Evolutionary conservation across 1,284 basidiomycete genomes (phyloP), one percentile per base, ranked within the genome.

Genomic region (Apiotrichum gamsii): DNA sequence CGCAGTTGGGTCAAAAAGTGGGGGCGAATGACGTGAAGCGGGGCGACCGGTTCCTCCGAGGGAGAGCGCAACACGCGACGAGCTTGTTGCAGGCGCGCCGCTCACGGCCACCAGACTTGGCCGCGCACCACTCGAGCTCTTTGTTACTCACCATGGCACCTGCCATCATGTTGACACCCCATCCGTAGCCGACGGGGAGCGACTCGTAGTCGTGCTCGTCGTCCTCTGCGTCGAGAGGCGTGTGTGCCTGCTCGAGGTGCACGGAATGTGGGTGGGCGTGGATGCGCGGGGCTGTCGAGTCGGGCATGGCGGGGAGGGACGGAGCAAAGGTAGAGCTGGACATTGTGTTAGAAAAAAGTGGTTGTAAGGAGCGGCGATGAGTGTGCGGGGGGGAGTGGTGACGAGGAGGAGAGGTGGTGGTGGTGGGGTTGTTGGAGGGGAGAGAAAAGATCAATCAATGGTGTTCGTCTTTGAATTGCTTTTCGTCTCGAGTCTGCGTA

Each of bases 101-200:
- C n/a, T n/a, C n/a, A n/a, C n/a, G n/a, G n/a, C n/a, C n/a, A n/a
- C n/a, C n/a, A n/a, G n/a, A n/a, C n/a, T n/a, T n/a, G n/a, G n/a
- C n/a, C n/a, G n/a, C n/a, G n/a, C n/a, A n/a, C n/a, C n/a, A n/a
- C n/a, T n/a, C n/a, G n/a, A n/a, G n/a, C n/a, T n/a, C n/a, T n/a
- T 8, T 23, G 36, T n/a, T 8, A 78, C 87, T 75, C 66, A 90
- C 89, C 70, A 98, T 76, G 39, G 91, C 91, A 48, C 95, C 95
- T 21, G 95, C 95, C 64, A 90, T 76, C 95, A 98, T 98, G 74
- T 93, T 95, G 57, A 95, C 87, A 19, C 72, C 74, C 57, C 73
- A 69, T 20, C 71, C 70, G 43, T 63, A 59, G n/a, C 69, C 69
- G 8, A 69, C 56, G 10, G 72, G 71, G 38, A 74, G 57, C 47